phyloP scores from a whole-genome alignment of 306 rosid species.

The Quercus alba region DNA sequence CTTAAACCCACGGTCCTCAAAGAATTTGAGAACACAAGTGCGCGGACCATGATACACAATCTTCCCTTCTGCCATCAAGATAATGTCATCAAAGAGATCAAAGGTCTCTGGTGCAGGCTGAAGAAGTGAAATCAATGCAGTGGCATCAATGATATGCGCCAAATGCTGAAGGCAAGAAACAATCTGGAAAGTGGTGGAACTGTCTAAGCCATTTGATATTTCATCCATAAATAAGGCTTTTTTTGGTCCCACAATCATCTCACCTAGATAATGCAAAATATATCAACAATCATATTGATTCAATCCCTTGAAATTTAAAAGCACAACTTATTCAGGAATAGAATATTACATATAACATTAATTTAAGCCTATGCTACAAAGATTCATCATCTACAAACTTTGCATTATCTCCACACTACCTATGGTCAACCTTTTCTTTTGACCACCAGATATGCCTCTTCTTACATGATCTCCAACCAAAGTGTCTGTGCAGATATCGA shows the following conservation, averaged over 20 bases:
- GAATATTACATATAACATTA: background rate
- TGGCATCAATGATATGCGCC: background rate
- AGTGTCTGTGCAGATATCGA: conserved; percentile 45
- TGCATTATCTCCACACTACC: conserved; percentile 17
- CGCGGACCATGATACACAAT: conserved; percentile 50
- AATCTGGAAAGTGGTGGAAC: conserved; percentile 6
- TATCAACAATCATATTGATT: background rate
- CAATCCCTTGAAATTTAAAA: background rate
- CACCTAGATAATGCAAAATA: conserved; percentile 17
- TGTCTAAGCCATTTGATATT: conserved; percentile 8
- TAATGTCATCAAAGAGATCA: conserved; percentile 48
- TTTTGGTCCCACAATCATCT: conserved; percentile 47
- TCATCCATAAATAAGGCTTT: conserved; percentile 19
- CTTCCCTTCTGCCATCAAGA: conserved; percentile 41
- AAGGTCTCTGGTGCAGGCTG: conserved; percentile 55
- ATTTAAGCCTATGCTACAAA: background rate
- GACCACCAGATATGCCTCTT: conserved; percentile 50
- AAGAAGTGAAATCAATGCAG: conserved; percentile 44
- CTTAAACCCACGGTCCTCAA: conserved; percentile 43
- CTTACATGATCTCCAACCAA: conserved; percentile 43
- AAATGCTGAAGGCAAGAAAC: background rate
- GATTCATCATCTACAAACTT: background rate
- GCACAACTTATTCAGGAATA: background rate
- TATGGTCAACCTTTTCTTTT: conserved; percentile 48
- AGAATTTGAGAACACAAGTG: conserved; percentile 29